Evolutionary conservation across 106 monocot species (phyloP).

Genomic region (Amphibolis antarctica): DNA sequence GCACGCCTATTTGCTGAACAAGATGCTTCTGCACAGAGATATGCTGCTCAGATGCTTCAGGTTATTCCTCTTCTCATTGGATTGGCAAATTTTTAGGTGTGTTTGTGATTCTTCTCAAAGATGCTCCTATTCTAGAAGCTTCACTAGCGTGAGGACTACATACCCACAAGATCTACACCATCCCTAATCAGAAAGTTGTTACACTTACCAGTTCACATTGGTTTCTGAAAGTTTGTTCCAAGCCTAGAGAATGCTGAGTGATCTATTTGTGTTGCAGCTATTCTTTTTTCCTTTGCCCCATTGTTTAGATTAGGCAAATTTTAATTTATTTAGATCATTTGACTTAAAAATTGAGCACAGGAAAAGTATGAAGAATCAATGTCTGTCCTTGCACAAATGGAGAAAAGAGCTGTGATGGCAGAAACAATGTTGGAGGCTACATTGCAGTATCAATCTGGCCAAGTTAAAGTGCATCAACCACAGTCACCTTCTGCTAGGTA

Average conservation of each 20-base stretch:
- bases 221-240: too few relatives aligned
- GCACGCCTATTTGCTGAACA: constrained; percentile 16
- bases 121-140: too few relatives aligned
- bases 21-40: constrained; percentile 20
- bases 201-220: too few relatives aligned
- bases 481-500: constrained; percentile 14
- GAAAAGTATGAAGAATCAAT: constrained; percentile 24
- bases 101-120: neutral
- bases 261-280: too few relatives aligned
- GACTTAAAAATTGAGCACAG: constrained; percentile 3
- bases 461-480: constrained; percentile 17
- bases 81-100: neutral
- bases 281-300: neutral
- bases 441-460: constrained; percentile 20
- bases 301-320: neutral
- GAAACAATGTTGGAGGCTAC: constrained; percentile 32
- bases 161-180: too few relatives aligned
- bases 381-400: constrained; percentile 14
- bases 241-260: too few relatives aligned
- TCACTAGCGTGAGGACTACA: too few relatives aligned
- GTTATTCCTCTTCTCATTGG: constrained; percentile 13
- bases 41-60: constrained; percentile 20
- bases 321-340: neutral
- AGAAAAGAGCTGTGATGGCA: constrained; percentile 27
- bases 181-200: too few relatives aligned